A percentile compares a stretch with the other conserved stretches of the same genome.
Evolutionary conservation across 1,284 basidiomycete genomes (phyloP).

Genomic region (Trichosporon sp.): DNA sequence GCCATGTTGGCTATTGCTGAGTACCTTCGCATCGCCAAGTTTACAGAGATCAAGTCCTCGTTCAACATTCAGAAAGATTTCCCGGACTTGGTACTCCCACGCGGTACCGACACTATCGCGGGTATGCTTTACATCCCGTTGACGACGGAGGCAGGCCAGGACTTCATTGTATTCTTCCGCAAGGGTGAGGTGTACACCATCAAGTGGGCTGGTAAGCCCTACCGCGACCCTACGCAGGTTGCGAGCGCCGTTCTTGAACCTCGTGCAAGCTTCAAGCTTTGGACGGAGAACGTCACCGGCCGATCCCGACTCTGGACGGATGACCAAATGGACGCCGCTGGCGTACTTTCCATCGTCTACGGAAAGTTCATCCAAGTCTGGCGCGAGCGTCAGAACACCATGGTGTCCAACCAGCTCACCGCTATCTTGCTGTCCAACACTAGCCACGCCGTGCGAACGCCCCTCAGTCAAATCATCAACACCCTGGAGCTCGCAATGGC

Average conservation of each 20-base stretch:
- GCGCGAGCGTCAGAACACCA: conserved; percentile 78
- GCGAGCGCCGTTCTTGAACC: conserved; percentile 64
- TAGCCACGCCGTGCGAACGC: conserved; percentile 71
- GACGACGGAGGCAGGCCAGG: conserved; percentile 66
- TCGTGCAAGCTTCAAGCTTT: conserved; percentile 76
- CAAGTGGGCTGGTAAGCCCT: conserved; percentile 78
- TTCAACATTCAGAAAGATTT: conserved; percentile 66
- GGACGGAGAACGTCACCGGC: conserved; percentile 77
- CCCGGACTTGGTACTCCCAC: conserved; percentile 71
- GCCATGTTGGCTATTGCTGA: conserved; percentile 82
- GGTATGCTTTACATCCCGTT: conserved; percentile 79
- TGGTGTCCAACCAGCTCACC: conserved; percentile 70
- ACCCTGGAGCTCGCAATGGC: conserved; percentile 84
- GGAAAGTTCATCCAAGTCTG: conserved; percentile 77
- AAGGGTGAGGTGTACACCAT: conserved; percentile 73
- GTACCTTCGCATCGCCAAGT: conserved; percentile 77
- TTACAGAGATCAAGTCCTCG: conserved; percentile 60
- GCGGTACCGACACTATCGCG: conserved; percentile 72
- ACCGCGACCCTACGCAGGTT: conserved; percentile 59
- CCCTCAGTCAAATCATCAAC: conserved; percentile 60
- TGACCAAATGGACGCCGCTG: conserved; percentile 83
- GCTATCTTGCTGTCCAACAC: conserved; percentile 83
- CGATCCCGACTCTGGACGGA: conserved; percentile 77
- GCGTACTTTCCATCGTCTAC: conserved; percentile 75
- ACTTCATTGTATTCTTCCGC: conserved; percentile 78